phyloP scores from a whole-genome alignment of 1,284 basidiomycete species.

The Ganoderma meredithae region DNA sequence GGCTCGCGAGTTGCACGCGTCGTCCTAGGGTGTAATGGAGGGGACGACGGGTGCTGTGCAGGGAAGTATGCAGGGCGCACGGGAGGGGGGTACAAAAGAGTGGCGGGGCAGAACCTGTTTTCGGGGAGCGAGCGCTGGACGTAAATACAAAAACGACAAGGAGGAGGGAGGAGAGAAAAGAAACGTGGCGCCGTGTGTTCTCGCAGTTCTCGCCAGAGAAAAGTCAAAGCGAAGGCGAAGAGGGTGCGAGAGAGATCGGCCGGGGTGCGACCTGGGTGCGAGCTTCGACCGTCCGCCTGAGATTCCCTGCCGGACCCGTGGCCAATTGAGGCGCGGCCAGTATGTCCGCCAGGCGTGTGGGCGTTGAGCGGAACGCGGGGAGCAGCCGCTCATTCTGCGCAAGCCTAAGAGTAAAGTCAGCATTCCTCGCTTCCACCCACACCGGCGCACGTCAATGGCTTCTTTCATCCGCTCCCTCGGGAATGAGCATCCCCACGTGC shows the following conservation, averaged over 20 bases:
- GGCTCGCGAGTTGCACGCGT: constrained; percentile 14
- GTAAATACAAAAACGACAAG: constrained; percentile 17
- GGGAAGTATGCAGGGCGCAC: constrained; percentile 1
- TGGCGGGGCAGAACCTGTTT: constrained; percentile 14
- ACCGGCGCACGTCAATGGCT: not conserved
- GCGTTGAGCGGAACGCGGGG: constrained; percentile 25
- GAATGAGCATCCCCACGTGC: constrained; percentile 7
- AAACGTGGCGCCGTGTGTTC: constrained; percentile 12
- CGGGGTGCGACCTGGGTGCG: constrained; percentile 10
- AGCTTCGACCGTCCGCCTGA: constrained; percentile 1
- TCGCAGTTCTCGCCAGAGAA: not conserved
- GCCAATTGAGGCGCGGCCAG: constrained; percentile 26
- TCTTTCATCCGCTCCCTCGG: constrained; percentile 3
- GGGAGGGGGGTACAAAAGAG: constrained; percentile 12
- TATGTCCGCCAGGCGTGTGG: constrained; percentile 16
- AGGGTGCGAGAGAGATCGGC: constrained; percentile 21
- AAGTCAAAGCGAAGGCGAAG: constrained; percentile 5
- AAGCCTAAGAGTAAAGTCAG: constrained; percentile 5
- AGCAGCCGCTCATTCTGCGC: constrained; percentile 15
- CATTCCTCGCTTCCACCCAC: constrained; percentile 11
- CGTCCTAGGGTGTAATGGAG: constrained; percentile 18
- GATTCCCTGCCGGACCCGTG: constrained; percentile 21
- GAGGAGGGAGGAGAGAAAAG: constrained; percentile 17
- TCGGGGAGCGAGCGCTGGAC: constrained; percentile 13
- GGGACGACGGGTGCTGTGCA: constrained; percentile 12